Base-by-base conservation (phyloP, 2,329 filamentous ascomycete species). In the Neocatenulostroma microsporum region DNA sequence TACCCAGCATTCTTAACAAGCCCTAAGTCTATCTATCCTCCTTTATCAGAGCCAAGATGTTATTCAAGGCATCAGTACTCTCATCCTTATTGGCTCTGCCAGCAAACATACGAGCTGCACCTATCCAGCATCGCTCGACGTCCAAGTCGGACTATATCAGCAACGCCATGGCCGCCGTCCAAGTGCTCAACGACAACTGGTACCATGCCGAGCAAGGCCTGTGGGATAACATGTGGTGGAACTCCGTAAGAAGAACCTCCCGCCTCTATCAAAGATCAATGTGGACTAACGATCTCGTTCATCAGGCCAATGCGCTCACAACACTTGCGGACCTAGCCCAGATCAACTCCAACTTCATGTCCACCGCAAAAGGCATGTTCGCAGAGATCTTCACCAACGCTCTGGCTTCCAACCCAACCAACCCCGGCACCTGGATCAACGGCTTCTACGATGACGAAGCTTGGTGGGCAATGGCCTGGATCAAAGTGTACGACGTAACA, bases 271-370 rank as follows among this genome's bases (percentile, higher is more conserved):
- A 17, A n/a, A n/a, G n/a, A n/a, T n/a, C n/a, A n/a, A n/a, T n/a
- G n/a, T n/a, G n/a, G n/a, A n/a, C n/a, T n/a, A n/a, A n/a, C n/a
- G n/a, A n/a, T n/a, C n/a, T n/a, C n/a, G 18, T 8, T 31, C 29
- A 6, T 18, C 9, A 18, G 13, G 82, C 74, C 29, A 85, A 84
- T 52, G 69, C 70, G 39, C 62, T 85, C 41, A 82, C 78, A 0
- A 70, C 69, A 3, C 58, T 84, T 13, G 72, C 69, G 34, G 75
- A 84, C 38, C 57, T 74, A 17, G 63, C 64, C 6, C 55, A 56
- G 2, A 31, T 61, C 19, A 60, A 64, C 37, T 49, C 47, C 29
- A 57, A 45, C 13, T 58, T 58, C 36, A 48, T 49, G n/a, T 42
- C 49, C 1, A 51, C 58, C 0, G 65, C 61, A 3, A 50, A 42